Evolutionary conservation across 257 asterid genomes (phyloP).

Genomic region (Thymus mandschuricus): DNA sequence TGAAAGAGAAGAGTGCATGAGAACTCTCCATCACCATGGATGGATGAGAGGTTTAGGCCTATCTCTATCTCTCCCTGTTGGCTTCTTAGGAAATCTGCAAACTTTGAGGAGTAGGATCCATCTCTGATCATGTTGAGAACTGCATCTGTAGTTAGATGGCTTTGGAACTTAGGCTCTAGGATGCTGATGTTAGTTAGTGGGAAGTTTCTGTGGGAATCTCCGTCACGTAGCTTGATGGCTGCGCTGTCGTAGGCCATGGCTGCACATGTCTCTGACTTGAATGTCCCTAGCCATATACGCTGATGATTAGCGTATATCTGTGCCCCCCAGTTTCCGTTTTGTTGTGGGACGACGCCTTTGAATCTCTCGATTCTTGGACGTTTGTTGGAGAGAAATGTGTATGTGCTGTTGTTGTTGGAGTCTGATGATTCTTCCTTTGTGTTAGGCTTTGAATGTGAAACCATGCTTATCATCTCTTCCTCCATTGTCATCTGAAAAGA

Average conservation of each 20-base stretch:
- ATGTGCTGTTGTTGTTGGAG: slow-evolving; percentile 37
- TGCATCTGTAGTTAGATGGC: slow-evolving; percentile 47
- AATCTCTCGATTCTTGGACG: slow-evolving; percentile 42
- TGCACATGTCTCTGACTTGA: slow-evolving; percentile 72
- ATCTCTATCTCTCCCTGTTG: slow-evolving; percentile 35
- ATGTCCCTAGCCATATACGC: slow-evolving; percentile 83
- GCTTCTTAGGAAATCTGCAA: slow-evolving; percentile 49
- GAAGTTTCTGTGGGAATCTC: slow-evolving; percentile 65
- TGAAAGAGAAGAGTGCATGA: slow-evolving; percentile 55
- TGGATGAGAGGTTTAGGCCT: slow-evolving; percentile 32
- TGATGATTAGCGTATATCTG: slow-evolving; percentile 76
- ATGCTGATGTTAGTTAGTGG: slow-evolving; percentile 46
- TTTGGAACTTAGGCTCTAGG: slow-evolving; percentile 65
- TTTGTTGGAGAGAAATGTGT: slow-evolving; percentile 24
- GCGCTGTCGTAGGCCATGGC: slow-evolving; percentile 96
- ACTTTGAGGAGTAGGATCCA: slow-evolving; percentile 63
- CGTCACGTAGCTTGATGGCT: slow-evolving; percentile 56
- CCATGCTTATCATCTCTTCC: slow-evolving; percentile 44
- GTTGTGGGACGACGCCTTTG: slow-evolving; percentile 79
- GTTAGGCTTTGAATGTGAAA: slow-evolving; percentile 34
- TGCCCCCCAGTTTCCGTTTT: slow-evolving; percentile 86
- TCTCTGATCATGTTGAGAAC: slow-evolving; percentile 74
- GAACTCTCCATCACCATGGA: slow-evolving; percentile 32
- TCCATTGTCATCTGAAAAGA: slow-evolving; percentile 39
- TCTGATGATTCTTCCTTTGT: slow-evolving; percentile 44